Base-by-base conservation (phyloP, 2,329 filamentous ascomycete species). In the Trichoderma simmonsii region DNA sequence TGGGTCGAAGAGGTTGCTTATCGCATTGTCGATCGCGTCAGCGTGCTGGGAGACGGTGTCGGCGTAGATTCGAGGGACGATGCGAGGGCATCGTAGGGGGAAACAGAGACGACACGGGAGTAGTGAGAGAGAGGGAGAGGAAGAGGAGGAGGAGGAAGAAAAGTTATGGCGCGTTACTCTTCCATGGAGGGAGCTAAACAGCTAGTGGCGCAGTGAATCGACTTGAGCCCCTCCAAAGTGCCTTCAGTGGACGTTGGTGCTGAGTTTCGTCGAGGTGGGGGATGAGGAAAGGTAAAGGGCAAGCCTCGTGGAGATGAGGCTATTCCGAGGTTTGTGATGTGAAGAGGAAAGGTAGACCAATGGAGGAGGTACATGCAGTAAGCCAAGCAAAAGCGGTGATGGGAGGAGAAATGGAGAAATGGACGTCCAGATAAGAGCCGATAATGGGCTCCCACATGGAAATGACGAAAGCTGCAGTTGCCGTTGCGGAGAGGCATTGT, bases 21-120 rank as follows among this genome's bases (percentile, higher is more conserved):
- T 73, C 62, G 71, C 71, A 73, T 73, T 56, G 71, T 71, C 36
- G 71, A 59, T 73, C 51, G 71, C 61, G 68, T 72, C 71, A 71
- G 71, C 67, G 67, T 21, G 39, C 51, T 71, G 39, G 68, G 56
- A 66, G 61, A 64, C 67, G 71, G 32, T 54, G 71, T 65, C 43
- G 60, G 66, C 61, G 48, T 24, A 65, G 51, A 15, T 48, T 39
- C 43, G 60, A 59, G 34, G 30, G 54, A 57, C 39, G 66, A 64
- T 65, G 71, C 60, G 66, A 72, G 28, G 65, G 71, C 71, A 72
- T 72, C 57, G 71, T 63, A 34, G 57, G 39, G 43, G n/a, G 61
- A 18, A 26, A 61, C 48, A 34, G 9, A 12, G 30, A 32, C n/a
- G 56, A 15, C 57, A 34, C 57, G 57, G 28, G n/a, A 39, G 15